Evolutionary conservation across 2,329 filamentous ascomycete genomes (phyloP).

Genomic region (Zasmidium cellare): DNA sequence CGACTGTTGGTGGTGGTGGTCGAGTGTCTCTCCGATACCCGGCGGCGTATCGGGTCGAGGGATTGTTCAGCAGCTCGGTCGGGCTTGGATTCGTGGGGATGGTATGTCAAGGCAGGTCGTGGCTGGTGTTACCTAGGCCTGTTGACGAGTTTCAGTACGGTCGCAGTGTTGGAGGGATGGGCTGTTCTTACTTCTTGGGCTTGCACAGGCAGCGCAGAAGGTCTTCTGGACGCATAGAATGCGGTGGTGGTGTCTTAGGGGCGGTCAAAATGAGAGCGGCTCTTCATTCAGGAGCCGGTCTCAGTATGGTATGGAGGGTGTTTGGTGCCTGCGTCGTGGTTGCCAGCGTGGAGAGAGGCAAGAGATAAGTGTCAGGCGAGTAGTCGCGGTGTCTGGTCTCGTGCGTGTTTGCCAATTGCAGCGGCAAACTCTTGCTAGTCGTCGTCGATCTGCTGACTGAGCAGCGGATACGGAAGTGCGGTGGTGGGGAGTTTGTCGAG

Average conservation of each 20-base stretch:
- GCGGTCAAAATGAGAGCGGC: slow-evolving; percentile 4
- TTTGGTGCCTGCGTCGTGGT: neutral
- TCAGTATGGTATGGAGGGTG: neutral
- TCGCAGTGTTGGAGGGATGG: slow-evolving; percentile 22
- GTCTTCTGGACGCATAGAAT: slow-evolving; percentile 87
- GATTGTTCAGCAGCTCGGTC: slow-evolving; percentile 56
- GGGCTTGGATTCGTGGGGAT: slow-evolving; percentile 51
- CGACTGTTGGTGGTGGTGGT: slow-evolving; percentile 59
- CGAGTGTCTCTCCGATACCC: slow-evolving; percentile 81
- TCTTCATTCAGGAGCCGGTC: slow-evolving; percentile 17
- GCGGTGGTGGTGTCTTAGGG: neutral
- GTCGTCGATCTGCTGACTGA: neutral
- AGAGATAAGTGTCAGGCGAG: neutral
- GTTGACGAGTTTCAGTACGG: slow-evolving; percentile 11
- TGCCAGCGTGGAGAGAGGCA: slow-evolving; percentile 10
- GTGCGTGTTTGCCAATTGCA: slow-evolving; percentile 13
- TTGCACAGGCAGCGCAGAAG: slow-evolving; percentile 91
- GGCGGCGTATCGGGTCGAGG: slow-evolving; percentile 79
- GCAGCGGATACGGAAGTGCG: too few relatives aligned
- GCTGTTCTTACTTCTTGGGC: slow-evolving; percentile 75
- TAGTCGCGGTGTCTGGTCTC: slow-evolving; percentile 1
- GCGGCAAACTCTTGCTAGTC: slow-evolving; percentile 3
- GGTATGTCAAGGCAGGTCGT: slow-evolving; percentile 36
- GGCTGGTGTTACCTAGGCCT: slow-evolving; percentile 69
- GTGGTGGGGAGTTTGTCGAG: neutral